Evolutionary conservation across 148 eudicot genomes (phyloP).

Genomic region (Cornus suecica): DNA sequence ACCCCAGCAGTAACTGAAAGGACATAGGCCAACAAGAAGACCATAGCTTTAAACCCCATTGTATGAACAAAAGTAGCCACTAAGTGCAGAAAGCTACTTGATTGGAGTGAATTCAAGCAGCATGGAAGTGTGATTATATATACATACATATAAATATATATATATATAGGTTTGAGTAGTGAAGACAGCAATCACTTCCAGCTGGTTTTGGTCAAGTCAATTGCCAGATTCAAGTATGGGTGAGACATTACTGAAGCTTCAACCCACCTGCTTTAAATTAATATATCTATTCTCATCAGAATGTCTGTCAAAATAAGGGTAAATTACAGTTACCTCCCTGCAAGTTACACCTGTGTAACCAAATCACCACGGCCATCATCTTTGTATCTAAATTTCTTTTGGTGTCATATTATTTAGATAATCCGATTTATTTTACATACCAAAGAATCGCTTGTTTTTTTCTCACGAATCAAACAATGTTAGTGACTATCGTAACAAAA

Average conservation of each 20-base stretch:
- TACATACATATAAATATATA: too few species aligned
- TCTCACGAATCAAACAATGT: too few species aligned
- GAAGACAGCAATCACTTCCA: not conserved
- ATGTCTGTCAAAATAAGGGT: not conserved
- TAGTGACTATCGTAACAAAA: too few species aligned
- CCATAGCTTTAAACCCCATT: constrained; percentile 17
- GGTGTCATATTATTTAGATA: too few species aligned
- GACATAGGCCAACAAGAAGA: constrained; percentile 14
- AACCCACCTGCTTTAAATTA: not conserved
- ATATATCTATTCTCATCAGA: not conserved
- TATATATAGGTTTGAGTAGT: not conserved
- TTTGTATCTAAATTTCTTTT: too few species aligned
- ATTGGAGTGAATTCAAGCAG: not conserved
- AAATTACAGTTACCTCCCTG: too few species aligned
- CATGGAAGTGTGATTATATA: not conserved
- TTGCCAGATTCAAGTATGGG: not conserved
- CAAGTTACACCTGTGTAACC: too few species aligned
- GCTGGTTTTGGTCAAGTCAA: not conserved
- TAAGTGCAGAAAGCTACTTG: not conserved
- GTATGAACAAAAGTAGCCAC: not conserved
- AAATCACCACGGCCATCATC: too few species aligned
- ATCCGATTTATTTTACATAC: too few species aligned
- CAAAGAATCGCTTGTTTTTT: too few species aligned
- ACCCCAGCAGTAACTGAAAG: constrained; percentile 15
- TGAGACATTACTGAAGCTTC: not conserved